Conservation (phyloP, 1,284 basidiomycete genomes). For the Cryptococcus jaspeensis region DNA sequence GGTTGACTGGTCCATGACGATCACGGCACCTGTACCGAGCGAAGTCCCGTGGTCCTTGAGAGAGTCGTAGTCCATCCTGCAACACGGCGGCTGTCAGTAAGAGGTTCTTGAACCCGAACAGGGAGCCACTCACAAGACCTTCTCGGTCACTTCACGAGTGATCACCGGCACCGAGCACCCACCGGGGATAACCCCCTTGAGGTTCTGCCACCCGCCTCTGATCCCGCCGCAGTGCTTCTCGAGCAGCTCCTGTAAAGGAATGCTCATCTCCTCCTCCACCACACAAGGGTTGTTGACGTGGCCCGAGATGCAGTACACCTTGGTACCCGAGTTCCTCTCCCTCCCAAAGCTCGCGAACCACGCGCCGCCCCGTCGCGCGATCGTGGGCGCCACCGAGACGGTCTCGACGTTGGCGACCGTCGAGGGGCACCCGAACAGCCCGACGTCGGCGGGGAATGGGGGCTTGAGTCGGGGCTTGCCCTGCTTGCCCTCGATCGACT, state of each 20-base stretch:
- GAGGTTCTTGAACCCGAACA: background rate
- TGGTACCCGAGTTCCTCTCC: slow-evolving; percentile 91
- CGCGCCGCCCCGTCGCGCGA: slow-evolving; percentile 81
- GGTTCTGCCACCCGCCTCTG: slow-evolving; percentile 91
- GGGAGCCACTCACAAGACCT: slow-evolving; percentile 68
- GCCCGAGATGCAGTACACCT: slow-evolving; percentile 92
- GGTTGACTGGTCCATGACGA: slow-evolving; percentile 98
- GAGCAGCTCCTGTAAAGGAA: slow-evolving; percentile 87
- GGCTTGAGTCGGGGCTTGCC: slow-evolving; percentile 97
- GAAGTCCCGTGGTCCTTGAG: slow-evolving; percentile 92
- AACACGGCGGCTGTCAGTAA: slow-evolving; percentile 1
- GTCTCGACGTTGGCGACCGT: slow-evolving; percentile 99
- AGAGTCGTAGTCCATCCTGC: slow-evolving; percentile 98
- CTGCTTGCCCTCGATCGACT: slow-evolving; percentile 94
- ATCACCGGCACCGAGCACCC: slow-evolving; percentile 95
- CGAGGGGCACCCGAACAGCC: slow-evolving; percentile 92
- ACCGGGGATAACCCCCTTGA: slow-evolving; percentile 87
- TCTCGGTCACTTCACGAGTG: slow-evolving; percentile 73
- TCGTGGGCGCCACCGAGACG: slow-evolving; percentile 94
- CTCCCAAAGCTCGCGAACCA: slow-evolving; percentile 95
- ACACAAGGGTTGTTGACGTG: slow-evolving; percentile 99
- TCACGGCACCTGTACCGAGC: slow-evolving; percentile 95
- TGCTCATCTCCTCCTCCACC: slow-evolving; percentile 98
- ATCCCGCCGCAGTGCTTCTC: slow-evolving; percentile 98
- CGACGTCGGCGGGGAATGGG: slow-evolving; percentile 98